phyloP scores from a whole-genome alignment of 768 basidiomycete genomes.

The Melanogaster broomeanus region DNA sequence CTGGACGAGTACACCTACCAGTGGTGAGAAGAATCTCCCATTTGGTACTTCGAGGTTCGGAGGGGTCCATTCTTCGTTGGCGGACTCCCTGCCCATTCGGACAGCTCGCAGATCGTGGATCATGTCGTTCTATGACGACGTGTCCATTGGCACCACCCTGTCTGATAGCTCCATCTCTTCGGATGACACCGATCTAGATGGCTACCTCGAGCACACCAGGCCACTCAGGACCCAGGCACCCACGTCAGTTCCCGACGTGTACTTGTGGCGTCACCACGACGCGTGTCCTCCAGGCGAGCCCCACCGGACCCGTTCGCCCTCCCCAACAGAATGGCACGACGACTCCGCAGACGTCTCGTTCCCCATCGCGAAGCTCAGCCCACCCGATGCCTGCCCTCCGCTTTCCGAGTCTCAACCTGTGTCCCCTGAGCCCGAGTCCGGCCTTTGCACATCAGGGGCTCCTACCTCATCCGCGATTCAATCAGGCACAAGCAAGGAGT shows the following conservation, averaged over 20 bases:
- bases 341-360: slow-evolving; percentile 12
- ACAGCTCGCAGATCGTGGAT: slow-evolving; percentile 7
- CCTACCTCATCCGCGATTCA: neutral
- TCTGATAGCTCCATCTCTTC: neutral
- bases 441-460: slow-evolving; percentile 8
- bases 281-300: slow-evolving; percentile 17
- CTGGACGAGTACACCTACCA: slow-evolving; percentile 28
- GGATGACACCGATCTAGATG: neutral
- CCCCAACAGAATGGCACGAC: slow-evolving; percentile 17
- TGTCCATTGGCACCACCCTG: slow-evolving; percentile 2
- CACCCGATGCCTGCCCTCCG: slow-evolving; percentile 2
- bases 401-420: neutral
- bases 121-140: slow-evolving; percentile 5
- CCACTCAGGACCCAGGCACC: neutral
- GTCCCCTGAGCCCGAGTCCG: slow-evolving; percentile 6
- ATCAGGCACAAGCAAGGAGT: neutral
- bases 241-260: slow-evolving; percentile 10
- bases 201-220: neutral
- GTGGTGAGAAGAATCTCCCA: slow-evolving; percentile 1
- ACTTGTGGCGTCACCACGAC: slow-evolving; percentile 17
- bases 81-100: neutral
- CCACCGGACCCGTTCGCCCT: neutral
- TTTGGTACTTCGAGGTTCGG: too few species aligned
- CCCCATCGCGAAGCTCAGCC: slow-evolving; percentile 17
- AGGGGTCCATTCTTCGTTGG: neutral